A percentile compares a stretch with the other conserved stretches of the same genome.
Conservation (phyloP, 2,329 filamentous ascomycete genomes). For the Fusarium sp. region DNA sequence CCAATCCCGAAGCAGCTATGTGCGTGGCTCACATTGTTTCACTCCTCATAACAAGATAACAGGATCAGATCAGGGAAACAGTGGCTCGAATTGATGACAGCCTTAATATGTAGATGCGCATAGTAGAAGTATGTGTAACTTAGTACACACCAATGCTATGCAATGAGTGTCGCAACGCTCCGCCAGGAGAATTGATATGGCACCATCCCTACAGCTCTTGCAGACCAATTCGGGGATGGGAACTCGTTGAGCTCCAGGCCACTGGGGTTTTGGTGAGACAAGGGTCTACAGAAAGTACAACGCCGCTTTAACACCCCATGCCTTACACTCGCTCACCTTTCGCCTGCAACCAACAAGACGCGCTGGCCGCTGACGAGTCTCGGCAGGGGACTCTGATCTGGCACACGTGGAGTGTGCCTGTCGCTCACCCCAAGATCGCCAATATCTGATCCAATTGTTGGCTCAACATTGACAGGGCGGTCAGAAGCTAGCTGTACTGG, state of each 20-base stretch:
- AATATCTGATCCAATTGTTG: slow-evolving; percentile 29
- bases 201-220: slow-evolving; percentile 29
- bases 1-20: slow-evolving; percentile 18
- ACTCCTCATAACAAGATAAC: slow-evolving; percentile 22
- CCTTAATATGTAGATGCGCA: not conserved
- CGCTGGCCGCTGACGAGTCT: slow-evolving; percentile 32
- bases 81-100: slow-evolving; percentile 27
- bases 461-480: slow-evolving; percentile 30
- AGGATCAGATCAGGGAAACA: slow-evolving; percentile 24
- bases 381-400: slow-evolving; percentile 39
- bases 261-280: slow-evolving; percentile 22
- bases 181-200: slow-evolving; percentile 30
- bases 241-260: slow-evolving; percentile 44
- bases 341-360: slow-evolving; percentile 10
- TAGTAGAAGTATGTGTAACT: not conserved
- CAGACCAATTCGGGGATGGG: slow-evolving; percentile 25
- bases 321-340: slow-evolving; percentile 22
- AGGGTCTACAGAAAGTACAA: slow-evolving; percentile 20
- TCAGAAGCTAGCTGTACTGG: slow-evolving; percentile 28
- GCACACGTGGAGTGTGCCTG: slow-evolving; percentile 42
- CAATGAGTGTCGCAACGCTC: slow-evolving; percentile 11
- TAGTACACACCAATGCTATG: slow-evolving; percentile 1
- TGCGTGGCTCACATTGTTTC: slow-evolving; percentile 22
- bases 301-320: slow-evolving; percentile 30
- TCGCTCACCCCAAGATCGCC: slow-evolving; percentile 35